Base-by-base conservation (phyloP, 2,329 filamentous ascomycete genomes). In the Pseudocercospora crystallina region DNA sequence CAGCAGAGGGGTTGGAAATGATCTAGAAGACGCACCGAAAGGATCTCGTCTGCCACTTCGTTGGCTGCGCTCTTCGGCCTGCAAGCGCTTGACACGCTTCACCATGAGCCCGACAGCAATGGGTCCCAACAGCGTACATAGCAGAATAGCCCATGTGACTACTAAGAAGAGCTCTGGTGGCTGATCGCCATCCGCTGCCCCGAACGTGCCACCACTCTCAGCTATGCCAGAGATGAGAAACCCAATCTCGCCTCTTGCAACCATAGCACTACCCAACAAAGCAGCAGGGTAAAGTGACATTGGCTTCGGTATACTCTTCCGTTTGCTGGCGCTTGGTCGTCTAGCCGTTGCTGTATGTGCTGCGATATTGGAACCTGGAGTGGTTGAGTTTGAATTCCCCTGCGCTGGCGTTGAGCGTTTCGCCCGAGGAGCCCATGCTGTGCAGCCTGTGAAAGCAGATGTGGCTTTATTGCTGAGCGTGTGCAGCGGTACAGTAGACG, bases 171-270 rank as follows among this genome's bases (percentile, higher is more conserved):
- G 71, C 32, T 79, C 73, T 0, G 75, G 73, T 12, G 67, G 65
- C 2, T 51, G 40, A 26, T 52, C 34, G 26, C 43, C 29, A 17
- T 44, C 8, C 41, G 39, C 47, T 5, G 59, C 54, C 1, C 66
- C 65, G 52, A 80, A 80, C 9, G 80, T 71, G 0, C 76, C 75
- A 11, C 73, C 70, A 5, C 70, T 76, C 60, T 88, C 78, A 0
- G 85, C 85, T 0, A 90, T 67, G 0, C 84, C 82, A 1, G 84
- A 83, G 54, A 94, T 89, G 37, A 92, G 67, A 54, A 90, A 90
- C 0, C 87, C 87, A 31, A 92, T 89, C 65, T 94, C 88, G 0
- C 88, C 87, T n/a, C 87, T 77, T 0, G 87, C 82, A 0, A 86
- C 80, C 87, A 92, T 92, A 2, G 81, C 81, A 13, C 79, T 73